These are phyloP conservation scores for Trichophyton simii DNA, from an alignment of 2,329 filamentous ascomycete genomes.

Conservation along the genomic window DNA sequence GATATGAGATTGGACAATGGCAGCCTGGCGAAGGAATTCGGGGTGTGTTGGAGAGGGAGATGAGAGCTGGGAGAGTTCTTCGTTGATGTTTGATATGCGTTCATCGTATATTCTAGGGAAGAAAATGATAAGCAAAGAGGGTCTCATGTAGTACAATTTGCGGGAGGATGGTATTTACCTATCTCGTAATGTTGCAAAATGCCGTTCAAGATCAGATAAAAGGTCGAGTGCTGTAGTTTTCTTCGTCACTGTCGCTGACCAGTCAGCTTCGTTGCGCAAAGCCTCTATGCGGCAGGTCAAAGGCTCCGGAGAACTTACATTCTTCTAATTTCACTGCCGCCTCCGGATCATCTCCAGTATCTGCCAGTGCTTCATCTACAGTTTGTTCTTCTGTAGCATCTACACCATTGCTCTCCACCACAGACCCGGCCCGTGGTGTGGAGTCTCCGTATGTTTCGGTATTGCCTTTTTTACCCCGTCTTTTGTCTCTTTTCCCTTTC, in stretches of 20 bases:
- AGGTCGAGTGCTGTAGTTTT: slow-evolving; percentile 71
- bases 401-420: slow-evolving; percentile 25
- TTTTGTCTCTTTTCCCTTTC: slow-evolving; percentile 36
- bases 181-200: slow-evolving; percentile 73
- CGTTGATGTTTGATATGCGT: slow-evolving; percentile 66
- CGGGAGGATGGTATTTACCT: slow-evolving; percentile 25
- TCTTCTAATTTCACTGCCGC: slow-evolving; percentile 39
- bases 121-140: neutral
- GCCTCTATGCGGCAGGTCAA: neutral
- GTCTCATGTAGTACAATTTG: slow-evolving; percentile 2
- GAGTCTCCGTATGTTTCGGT: slow-evolving; percentile 29
- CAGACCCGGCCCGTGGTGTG: slow-evolving; percentile 19
- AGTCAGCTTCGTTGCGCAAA: neutral
- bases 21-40: slow-evolving; percentile 80
- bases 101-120: slow-evolving; percentile 69
- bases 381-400: slow-evolving; percentile 36
- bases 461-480: slow-evolving; percentile 30
- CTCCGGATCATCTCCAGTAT: slow-evolving; percentile 35
- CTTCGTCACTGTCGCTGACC: slow-evolving; percentile 48
- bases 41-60: slow-evolving; percentile 59
- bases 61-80: slow-evolving; percentile 49
- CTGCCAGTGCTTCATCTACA: slow-evolving; percentile 36
- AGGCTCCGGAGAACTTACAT: slow-evolving; percentile 25
- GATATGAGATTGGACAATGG: slow-evolving; percentile 69
- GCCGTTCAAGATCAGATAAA: slow-evolving; percentile 68